Evolutionary conservation across 225 moss, liverwort and hornwort species (phyloP), one percentile per base, ranked within the genome.

Genomic region (Physcomitrium patens): DNA sequence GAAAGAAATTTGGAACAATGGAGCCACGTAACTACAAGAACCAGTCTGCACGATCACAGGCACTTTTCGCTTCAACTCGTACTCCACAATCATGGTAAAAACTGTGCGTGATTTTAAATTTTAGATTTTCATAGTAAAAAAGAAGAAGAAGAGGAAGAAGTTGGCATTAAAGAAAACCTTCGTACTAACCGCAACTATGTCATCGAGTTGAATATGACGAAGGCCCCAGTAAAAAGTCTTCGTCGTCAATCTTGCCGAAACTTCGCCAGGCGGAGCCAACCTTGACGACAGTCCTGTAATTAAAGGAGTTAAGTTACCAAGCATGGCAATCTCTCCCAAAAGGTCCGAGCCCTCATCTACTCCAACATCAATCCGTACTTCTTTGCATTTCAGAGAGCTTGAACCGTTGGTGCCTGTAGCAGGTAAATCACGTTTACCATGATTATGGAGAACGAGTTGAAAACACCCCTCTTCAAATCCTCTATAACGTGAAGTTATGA

Each of bases 201-300:
- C 87, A 12, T 85, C 90, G 23, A 90, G 67, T 67, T 77, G 74
- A 48, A 87, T 75, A 80, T 83, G 83, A 75, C 74, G 87, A 49
- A 90, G 76, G 54, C 87, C 87, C 90, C 90, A 90, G 74, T 85
- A 77, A 72, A 90, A 90, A 26, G 87, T 83, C 72, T 90, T 90
- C 17, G 85, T 75, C 26, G 90, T 90, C 53, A 90, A 79, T 73
- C 83, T 85, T 37, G 90, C 90, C 23, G 83, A 79, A 60, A 90
- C 87, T 75, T 90, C 90, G 17, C 53, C 81, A 76, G 81, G 77
- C 12, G 63, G 81, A 61, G 71, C 76, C 46, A 84, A 73, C 47
- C 78, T 83, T 22, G 81, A 78, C 62, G 83, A 83, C 19, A 90
- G 79, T 64, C 87, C 77, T 70, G 81, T 86, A 27, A 85, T 87